A percentile compares a stretch with the other conserved stretches of the same genome.
These are phyloP conservation scores for Trichoderma reesei DNA, from an alignment of 495 filamentous ascomycete species.

Conservation along the genomic window DNA sequence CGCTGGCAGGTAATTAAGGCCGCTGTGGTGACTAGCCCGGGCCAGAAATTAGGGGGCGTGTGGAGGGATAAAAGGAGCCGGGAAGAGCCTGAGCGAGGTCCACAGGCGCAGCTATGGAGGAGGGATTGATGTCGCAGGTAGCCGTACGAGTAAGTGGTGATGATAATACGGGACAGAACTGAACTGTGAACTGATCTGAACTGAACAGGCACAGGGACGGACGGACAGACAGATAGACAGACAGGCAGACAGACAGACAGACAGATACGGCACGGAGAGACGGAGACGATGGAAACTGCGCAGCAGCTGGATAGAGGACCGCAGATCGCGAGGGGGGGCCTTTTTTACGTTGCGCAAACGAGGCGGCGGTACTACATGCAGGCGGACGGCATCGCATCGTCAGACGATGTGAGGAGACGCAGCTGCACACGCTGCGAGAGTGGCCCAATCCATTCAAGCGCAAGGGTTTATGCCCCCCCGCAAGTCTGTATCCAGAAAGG, in stretches of 20 bases:
- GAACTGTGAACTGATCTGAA: too few species aligned
- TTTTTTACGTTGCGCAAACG: too few species aligned
- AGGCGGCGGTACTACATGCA: neutral
- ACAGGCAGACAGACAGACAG: too few species aligned
- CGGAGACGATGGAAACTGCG: too few species aligned
- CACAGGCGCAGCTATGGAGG: neutral
- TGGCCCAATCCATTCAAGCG: slow-evolving; percentile 4
- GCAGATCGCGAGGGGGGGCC: too few species aligned
- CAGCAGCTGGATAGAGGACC: too few species aligned
- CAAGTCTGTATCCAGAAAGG: slow-evolving; percentile 9
- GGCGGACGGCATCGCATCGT: neutral
- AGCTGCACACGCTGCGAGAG: neutral
- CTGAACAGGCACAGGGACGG: too few species aligned
- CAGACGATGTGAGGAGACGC: neutral
- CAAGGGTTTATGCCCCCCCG: slow-evolving; percentile 1
- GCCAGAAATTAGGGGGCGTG: slow-evolving; percentile 8
- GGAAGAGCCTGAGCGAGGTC: slow-evolving; percentile 1
- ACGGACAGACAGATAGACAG: neutral
- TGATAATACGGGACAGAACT: neutral
- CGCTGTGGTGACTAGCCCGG: neutral
- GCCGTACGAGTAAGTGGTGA: neutral
- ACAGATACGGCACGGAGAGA: too few species aligned
- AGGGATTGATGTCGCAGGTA: neutral
- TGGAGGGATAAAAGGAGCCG: slow-evolving; percentile 9
- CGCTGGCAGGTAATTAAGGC: neutral